Conservation (phyloP, 2,329 filamentous ascomycete species). For the Nannizziopsis barbatae region DNA sequence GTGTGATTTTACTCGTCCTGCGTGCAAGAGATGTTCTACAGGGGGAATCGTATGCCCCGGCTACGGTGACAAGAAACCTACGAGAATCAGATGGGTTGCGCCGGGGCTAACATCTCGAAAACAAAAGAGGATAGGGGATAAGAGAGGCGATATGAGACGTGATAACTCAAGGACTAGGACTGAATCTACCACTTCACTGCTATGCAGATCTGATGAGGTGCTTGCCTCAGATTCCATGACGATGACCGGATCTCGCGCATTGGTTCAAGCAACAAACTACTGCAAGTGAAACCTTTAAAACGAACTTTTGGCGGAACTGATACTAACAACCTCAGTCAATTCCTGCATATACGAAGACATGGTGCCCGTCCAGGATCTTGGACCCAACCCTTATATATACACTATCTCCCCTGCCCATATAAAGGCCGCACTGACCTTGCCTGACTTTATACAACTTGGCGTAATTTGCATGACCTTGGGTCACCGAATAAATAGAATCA, state of each 20-base stretch:
- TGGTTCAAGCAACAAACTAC: conserved; percentile 23
- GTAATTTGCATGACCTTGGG: conserved; percentile 26
- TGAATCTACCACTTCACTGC: background rate
- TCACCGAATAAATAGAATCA: conserved; percentile 26
- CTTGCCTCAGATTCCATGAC: conserved; percentile 10
- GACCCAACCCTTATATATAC: conserved; percentile 22
- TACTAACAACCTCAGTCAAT: conserved; percentile 20
- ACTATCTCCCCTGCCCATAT: conserved; percentile 18
- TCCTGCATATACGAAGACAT: conserved; percentile 25
- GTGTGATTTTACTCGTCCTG: conserved; percentile 30
- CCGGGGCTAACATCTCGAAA: conserved; percentile 29
- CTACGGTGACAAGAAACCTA: conserved; percentile 31
- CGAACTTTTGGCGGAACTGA: conserved; percentile 1
- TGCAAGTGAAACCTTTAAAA: conserved; percentile 20
- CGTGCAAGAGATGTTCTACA: conserved; percentile 30
- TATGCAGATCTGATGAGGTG: background rate
- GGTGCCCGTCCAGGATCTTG: conserved; percentile 17
- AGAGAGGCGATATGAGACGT: background rate
- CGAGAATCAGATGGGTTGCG: conserved; percentile 28
- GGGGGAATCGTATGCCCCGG: conserved; percentile 31
- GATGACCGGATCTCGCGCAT: conserved; percentile 16
- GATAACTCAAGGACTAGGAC: background rate
- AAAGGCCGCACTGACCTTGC: conserved; percentile 14
- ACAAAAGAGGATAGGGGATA: conserved; percentile 9
- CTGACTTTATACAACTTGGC: conserved; percentile 24